These are phyloP conservation scores for Ophiobolus disseminans DNA, from an alignment of 2,329 filamentous ascomycete genomes.

Conservation along the genomic window DNA sequence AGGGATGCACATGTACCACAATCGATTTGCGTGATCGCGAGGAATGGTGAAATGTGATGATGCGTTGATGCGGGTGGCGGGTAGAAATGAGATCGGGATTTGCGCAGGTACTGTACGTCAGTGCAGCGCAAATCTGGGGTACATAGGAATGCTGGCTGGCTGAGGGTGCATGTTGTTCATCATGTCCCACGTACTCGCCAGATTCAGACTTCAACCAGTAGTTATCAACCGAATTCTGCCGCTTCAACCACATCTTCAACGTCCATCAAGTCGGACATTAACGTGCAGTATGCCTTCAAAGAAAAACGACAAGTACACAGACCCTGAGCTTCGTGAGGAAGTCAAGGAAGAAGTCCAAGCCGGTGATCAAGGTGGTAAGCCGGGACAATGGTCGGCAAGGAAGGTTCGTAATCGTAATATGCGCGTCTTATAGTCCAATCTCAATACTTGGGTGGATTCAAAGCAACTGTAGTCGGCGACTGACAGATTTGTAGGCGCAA, in stretches of 20 bases:
- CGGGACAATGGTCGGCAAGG: slow-evolving; percentile 58
- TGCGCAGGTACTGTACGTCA: slow-evolving; percentile 26
- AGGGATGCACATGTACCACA: slow-evolving; percentile 8
- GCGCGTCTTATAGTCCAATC: too few species aligned
- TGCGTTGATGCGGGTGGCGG: slow-evolving; percentile 14
- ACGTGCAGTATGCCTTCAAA: slow-evolving; percentile 51
- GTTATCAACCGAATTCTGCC: background rate
- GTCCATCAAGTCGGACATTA: background rate
- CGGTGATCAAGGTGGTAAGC: slow-evolving; percentile 56
- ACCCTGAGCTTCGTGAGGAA: slow-evolving; percentile 55
- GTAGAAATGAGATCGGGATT: slow-evolving; percentile 8
- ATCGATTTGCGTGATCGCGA: background rate
- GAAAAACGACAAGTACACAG: slow-evolving; percentile 53
- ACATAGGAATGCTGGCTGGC: slow-evolving; percentile 14
- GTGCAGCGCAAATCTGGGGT: slow-evolving; percentile 13
- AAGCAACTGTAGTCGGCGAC: too few species aligned
- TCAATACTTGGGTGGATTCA: too few species aligned
- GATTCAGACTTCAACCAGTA: background rate
- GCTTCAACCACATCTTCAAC: background rate
- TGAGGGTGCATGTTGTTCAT: background rate
- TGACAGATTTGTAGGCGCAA: too few species aligned
- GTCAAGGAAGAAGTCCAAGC: slow-evolving; percentile 57
- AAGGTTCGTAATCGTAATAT: too few species aligned
- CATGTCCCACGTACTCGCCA: slow-evolving; percentile 5
- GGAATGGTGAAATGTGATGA: slow-evolving; percentile 17